Conservation (phyloP, 2,329 filamentous ascomycete species). For the Zymoseptoria ardabiliae region DNA sequence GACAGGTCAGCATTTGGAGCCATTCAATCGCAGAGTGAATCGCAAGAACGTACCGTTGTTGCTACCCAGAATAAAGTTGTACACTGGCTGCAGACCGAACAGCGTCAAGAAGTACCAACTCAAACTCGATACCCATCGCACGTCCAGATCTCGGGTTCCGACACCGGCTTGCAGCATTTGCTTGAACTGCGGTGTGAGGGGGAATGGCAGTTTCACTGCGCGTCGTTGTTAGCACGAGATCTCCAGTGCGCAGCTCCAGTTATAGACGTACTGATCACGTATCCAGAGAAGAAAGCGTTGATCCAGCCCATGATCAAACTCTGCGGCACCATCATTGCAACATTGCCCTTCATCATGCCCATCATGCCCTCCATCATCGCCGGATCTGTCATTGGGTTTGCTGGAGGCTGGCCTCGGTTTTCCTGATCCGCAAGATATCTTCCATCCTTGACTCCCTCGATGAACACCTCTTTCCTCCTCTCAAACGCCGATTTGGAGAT, state of each 20-base stretch:
- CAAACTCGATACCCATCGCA: constrained; percentile 95
- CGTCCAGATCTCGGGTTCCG: constrained; percentile 90
- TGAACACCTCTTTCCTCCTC: constrained; percentile 70
- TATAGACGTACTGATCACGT: constrained; percentile 72
- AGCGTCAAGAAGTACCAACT: constrained; percentile 99
- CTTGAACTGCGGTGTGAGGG: constrained; percentile 97
- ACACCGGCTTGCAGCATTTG: constrained; percentile 98
- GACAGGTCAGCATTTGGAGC: not conserved
- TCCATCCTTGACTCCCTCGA: constrained; percentile 75
- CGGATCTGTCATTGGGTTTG: constrained; percentile 93
- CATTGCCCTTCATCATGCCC: constrained; percentile 99
- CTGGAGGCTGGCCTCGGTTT: constrained; percentile 72
- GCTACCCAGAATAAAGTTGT: constrained; percentile 91
- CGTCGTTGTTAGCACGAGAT: constrained; percentile 22
- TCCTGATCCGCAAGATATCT: constrained; percentile 86
- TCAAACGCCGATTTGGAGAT: constrained; percentile 73
- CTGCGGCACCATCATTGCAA: constrained; percentile 99
- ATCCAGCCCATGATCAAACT: constrained; percentile 99
- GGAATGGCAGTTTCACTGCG: constrained; percentile 89
- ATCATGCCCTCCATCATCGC: constrained; percentile 99
- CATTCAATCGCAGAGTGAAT: not conserved
- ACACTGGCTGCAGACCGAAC: constrained; percentile 92
- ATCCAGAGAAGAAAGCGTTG: constrained; percentile 97
- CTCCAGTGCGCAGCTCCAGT: not conserved
- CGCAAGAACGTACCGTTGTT: constrained; percentile 69